Percentiles rank a stretch among this genome's conserved stretches.
These are phyloP conservation scores for Theobroma cacao DNA, from an alignment of 345 rosid species.

Conservation along the genomic window DNA sequence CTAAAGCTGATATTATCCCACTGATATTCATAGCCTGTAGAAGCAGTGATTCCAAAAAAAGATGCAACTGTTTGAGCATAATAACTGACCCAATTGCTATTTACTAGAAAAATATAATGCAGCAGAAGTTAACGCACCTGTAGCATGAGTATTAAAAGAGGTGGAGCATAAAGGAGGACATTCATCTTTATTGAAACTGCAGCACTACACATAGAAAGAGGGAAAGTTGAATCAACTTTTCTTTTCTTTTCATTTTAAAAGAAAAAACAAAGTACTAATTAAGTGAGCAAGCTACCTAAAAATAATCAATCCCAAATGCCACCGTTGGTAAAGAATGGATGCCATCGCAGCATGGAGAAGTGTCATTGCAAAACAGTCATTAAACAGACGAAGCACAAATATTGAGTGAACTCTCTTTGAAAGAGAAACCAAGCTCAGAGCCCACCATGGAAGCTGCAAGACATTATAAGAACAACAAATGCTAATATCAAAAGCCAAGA, in stretches of 20 bases:
- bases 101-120: not conserved
- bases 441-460: slow-evolving; percentile 96
- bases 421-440: slow-evolving; percentile 68
- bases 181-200: slow-evolving; percentile 97
- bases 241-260: slow-evolving; percentile 7
- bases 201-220: slow-evolving; percentile 38
- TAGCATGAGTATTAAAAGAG: slow-evolving; percentile 71
- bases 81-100: slow-evolving; percentile 11
- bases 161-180: slow-evolving; percentile 86
- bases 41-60: slow-evolving; percentile 24
- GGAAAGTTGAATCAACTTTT: slow-evolving; percentile 11
- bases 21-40: slow-evolving; percentile 69
- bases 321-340: slow-evolving; percentile 52
- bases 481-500: not conserved
- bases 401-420: slow-evolving; percentile 92
- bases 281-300: slow-evolving; percentile 58
- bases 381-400: slow-evolving; percentile 92
- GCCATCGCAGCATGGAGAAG: slow-evolving; percentile 79
- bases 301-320: slow-evolving; percentile 82
- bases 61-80: slow-evolving; percentile 10
- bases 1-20: slow-evolving; percentile 75
- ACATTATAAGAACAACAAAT: slow-evolving; percentile 3
- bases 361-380: slow-evolving; percentile 90
- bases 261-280: not conserved
- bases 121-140: slow-evolving; percentile 46